Percentiles rank a stretch among this genome's conserved stretches.
Evolutionary conservation across 2,329 filamentous ascomycete species (phyloP).

Genomic region (Stagonosporopsis chrysanthemi): DNA sequence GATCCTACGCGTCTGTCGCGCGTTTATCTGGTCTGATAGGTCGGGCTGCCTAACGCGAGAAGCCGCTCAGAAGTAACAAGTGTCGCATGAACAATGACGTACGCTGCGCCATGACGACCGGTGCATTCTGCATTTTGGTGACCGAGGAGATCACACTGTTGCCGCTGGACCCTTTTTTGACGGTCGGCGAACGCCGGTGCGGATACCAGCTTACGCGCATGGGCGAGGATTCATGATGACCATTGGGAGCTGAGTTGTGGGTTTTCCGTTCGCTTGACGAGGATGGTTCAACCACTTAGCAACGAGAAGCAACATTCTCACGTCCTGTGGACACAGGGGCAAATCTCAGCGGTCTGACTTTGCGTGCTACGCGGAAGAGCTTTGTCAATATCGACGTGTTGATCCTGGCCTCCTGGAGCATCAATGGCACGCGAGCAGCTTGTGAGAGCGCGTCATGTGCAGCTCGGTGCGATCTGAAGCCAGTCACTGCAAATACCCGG

Average conservation of each 20-base stretch:
- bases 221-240: slow-evolving; percentile 8
- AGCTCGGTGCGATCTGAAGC: neutral
- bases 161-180: slow-evolving; percentile 5
- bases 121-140: slow-evolving; percentile 13
- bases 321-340: slow-evolving; percentile 5
- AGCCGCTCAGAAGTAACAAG: slow-evolving; percentile 21
- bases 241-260: slow-evolving; percentile 19
- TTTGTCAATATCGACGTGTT: neutral
- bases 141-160: neutral
- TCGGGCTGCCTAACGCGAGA: neutral
- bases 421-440: neutral
- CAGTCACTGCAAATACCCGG: slow-evolving; percentile 4
- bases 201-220: slow-evolving; percentile 5
- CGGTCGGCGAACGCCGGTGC: slow-evolving; percentile 17
- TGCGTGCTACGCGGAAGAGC: neutral
- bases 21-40: slow-evolving; percentile 25
- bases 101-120: slow-evolving; percentile 18
- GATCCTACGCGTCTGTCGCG: slow-evolving; percentile 22
- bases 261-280: slow-evolving; percentile 13
- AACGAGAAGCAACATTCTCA: slow-evolving; percentile 6
- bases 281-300: slow-evolving; percentile 13
- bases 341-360: neutral
- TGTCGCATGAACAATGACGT: slow-evolving; percentile 23
- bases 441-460: neutral
- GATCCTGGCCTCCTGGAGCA: neutral